phyloP scores from a whole-genome alignment of 768 basidiomycete species.

The Podaxis carcinomalis region DNA sequence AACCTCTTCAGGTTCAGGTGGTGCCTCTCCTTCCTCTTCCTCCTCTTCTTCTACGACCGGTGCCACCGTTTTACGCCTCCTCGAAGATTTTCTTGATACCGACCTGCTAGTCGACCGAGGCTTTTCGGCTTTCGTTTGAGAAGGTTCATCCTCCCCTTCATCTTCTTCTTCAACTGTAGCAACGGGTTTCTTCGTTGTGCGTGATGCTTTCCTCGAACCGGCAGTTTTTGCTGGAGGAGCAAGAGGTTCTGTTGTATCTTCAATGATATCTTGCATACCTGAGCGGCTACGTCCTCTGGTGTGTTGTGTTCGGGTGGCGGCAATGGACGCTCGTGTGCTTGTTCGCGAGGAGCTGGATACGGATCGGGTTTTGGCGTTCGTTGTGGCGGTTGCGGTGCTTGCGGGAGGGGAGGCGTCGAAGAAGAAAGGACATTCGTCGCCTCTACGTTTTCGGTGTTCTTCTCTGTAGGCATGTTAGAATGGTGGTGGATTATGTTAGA shows the following conservation, averaged over 20 bases:
- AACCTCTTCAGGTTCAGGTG: neutral
- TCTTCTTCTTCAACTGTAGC: neutral
- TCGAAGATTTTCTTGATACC: neutral
- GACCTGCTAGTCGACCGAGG: neutral
- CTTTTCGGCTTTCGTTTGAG: neutral
- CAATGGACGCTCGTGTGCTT: conserved; percentile 21
- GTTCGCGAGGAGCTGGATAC: conserved; percentile 17
- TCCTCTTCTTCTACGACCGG: neutral
- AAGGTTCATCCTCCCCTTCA: neutral
- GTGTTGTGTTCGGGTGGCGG: conserved; percentile 5
- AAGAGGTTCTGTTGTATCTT: conserved; percentile 14
- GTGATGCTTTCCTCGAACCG: neutral
- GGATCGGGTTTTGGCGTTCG: conserved; percentile 6
- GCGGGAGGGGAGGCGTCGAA: conserved; percentile 15
- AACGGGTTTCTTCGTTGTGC: neutral
- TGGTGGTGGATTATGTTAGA: conserved; percentile 7
- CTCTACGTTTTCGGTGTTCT: conserved; percentile 68
- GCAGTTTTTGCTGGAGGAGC: conserved; percentile 21
- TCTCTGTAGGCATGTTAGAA: conserved; percentile 38
- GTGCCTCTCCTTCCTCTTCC: neutral
- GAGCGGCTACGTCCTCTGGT: conserved; percentile 6
- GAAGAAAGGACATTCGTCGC: conserved; percentile 43
- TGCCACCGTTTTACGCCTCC: neutral
- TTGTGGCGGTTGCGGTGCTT: conserved; percentile 1
- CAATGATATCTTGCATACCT: conserved; percentile 4